These are phyloP conservation scores for Davidsoniella australis DNA, from an alignment of 2,329 filamentous ascomycete genomes.

Conservation along the genomic window DNA sequence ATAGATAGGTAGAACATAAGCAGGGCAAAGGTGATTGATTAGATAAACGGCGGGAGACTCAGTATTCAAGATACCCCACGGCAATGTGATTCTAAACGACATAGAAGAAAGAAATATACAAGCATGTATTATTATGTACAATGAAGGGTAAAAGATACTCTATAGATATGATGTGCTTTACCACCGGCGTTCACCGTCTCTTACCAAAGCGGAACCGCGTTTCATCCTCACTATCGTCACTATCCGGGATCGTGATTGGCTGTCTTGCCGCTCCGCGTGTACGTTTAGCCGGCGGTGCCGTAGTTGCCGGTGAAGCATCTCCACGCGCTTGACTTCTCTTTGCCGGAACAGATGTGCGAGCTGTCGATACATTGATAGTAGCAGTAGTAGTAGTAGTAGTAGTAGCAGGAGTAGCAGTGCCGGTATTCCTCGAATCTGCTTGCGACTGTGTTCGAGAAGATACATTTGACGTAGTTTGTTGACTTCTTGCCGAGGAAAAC, in stretches of 20 bases:
- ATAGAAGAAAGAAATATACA: conserved; percentile 4
- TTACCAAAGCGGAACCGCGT: conserved; percentile 36
- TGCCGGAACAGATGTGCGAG: background rate
- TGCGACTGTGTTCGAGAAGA: background rate
- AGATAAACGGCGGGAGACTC: too few relatives aligned
- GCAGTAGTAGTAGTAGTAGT: too few relatives aligned
- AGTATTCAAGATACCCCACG: background rate
- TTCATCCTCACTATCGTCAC: conserved; percentile 38
- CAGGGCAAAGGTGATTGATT: background rate
- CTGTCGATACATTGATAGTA: too few relatives aligned
- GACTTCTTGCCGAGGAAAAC: too few relatives aligned
- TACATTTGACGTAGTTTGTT: too few relatives aligned
- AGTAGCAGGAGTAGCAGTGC: too few relatives aligned
- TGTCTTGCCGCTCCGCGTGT: conserved; percentile 19
- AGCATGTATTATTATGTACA: background rate
- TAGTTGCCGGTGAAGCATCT: conserved; percentile 13
- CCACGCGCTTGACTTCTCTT: background rate
- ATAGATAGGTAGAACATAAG: background rate
- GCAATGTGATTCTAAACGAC: background rate
- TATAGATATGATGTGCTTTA: background rate
- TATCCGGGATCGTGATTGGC: conserved; percentile 21
- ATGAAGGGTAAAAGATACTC: background rate
- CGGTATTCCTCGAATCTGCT: background rate
- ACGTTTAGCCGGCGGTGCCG: conserved; percentile 19
- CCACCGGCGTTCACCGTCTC: conserved; percentile 21